Evolutionary conservation across 129 eudicot genomes (phyloP), one percentile per base, ranked within the genome.

Genomic region (Saposhnikovia divaricata): DNA sequence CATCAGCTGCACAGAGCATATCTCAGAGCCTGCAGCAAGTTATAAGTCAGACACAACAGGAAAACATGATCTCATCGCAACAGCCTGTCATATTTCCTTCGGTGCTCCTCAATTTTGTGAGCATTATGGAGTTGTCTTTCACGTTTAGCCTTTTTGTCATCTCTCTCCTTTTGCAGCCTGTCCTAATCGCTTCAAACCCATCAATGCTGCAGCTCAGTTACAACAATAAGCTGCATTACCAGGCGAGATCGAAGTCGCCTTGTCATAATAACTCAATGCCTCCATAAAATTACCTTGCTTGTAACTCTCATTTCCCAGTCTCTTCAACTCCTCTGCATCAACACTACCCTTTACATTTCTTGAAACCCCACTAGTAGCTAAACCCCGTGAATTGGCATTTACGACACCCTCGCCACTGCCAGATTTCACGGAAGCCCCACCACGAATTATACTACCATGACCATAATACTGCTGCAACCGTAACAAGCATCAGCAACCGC

Each of bases 361-460:
- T 14, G 23, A 72, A n/a, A 78, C 72, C 27, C 51, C 77, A 37
- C 77, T 19, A 0, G 55, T 34, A 34, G 37, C 82, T 65, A 63
- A 78, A 72, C 85, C 83, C 38, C 47, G 72, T 0, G 83, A 78
- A 27, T 78, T 50, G 27, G 81, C 55, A 16, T 55, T 80, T 4
- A 50, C 80, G 13, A 65, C 81, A 1, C 80, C 82, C 8, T 42
- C 82, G 1, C 80, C 76, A n/a, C 77, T 34, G 37, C 37, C 57
- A 48, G 84, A n/a, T 68, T 78, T 86, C 44, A 82, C 74, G 15
- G 55, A 81, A 23, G 79, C 50, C 9, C 93, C 96, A 8, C 90
- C 91, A 3, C 95, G 91, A 91, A 96, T 90, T 90, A 96, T 92
- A 77, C 97, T 96, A 1, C 96, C 99, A 55, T 90, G 97, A 23